These are phyloP conservation scores for Fistulifera pelliculosa DNA, from an alignment of 108 stramenopile genomes.

Conservation along the genomic window DNA sequence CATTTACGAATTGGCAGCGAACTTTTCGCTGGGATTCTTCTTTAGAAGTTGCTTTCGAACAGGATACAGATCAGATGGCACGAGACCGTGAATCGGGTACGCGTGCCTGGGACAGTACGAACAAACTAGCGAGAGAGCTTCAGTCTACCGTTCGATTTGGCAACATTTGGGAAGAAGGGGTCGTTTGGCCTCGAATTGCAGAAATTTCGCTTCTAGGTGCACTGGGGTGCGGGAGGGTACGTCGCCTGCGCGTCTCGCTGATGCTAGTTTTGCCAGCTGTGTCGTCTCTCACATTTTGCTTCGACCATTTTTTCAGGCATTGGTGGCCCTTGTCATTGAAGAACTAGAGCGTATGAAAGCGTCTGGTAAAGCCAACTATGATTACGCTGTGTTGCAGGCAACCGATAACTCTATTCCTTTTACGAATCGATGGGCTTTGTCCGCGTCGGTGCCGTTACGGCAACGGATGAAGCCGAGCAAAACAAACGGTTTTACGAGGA, in stretches of 20 bases:
- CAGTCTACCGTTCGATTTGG: slow-evolving; percentile 68
- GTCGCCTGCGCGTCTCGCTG: not conserved
- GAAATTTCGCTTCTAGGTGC: slow-evolving; percentile 78
- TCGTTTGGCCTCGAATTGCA: slow-evolving; percentile 86
- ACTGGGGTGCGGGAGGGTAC: slow-evolving; percentile 64
- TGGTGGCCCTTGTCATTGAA: slow-evolving; percentile 73
- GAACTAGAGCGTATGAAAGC: slow-evolving; percentile 57
- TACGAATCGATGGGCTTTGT: slow-evolving; percentile 84
- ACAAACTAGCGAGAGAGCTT: slow-evolving; percentile 47
- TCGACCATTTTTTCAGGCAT: slow-evolving; percentile 14
- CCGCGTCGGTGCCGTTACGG: slow-evolving; percentile 67
- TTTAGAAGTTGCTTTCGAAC: slow-evolving; percentile 63
- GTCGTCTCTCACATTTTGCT: not conserved
- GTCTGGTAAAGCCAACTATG: slow-evolving; percentile 54
- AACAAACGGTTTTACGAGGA: slow-evolving; percentile 8
- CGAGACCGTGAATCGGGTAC: slow-evolving; percentile 23
- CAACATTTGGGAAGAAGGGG: slow-evolving; percentile 84
- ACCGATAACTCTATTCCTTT: slow-evolving; percentile 83
- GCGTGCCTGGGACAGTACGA: slow-evolving; percentile 53
- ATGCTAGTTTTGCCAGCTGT: not conserved
- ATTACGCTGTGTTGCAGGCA: slow-evolving; percentile 82
- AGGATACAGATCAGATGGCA: slow-evolving; percentile 38
- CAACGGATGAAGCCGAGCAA: slow-evolving; percentile 1
- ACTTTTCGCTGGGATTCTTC: slow-evolving; percentile 86
- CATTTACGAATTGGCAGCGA: slow-evolving; percentile 86